phyloP scores from a whole-genome alignment of 2,329 filamentous ascomycete genomes.

The Talaromyces funiculosus region DNA sequence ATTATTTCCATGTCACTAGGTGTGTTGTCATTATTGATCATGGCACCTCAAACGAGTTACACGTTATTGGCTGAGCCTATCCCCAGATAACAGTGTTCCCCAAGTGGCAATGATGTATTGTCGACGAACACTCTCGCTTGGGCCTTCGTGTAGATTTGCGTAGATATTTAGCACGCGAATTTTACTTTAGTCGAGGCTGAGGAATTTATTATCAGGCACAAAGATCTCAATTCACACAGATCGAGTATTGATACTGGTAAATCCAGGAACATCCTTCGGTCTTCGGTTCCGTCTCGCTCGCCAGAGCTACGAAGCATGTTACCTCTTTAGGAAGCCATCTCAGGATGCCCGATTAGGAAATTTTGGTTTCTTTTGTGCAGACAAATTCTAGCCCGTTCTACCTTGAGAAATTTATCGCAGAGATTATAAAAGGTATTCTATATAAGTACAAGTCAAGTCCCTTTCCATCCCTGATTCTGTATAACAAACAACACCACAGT shows the following conservation, averaged over 20 bases:
- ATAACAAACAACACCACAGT: neutral
- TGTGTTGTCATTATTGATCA: neutral
- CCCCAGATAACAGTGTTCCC: neutral
- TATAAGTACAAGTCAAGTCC: neutral
- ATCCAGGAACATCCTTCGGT: neutral
- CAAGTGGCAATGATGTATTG: neutral
- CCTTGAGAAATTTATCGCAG: neutral
- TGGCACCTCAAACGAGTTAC: neutral
- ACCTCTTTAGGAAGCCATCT: slow-evolving; percentile 9
- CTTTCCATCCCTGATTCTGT: neutral
- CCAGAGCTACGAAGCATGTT: slow-evolving; percentile 14
- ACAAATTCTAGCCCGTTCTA: neutral
- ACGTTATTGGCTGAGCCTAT: neutral
- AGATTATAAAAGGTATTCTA: neutral
- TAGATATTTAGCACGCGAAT: neutral
- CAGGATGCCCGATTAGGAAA: slow-evolving; percentile 6
- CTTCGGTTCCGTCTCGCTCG: neutral
- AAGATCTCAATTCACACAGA: neutral
- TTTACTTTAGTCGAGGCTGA: neutral
- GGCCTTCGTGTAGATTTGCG: neutral
- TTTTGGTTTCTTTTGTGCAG: neutral
- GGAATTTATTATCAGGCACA: neutral
- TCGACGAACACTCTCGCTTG: neutral
- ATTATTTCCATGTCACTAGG: neutral
- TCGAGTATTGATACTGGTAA: neutral